Base-by-base conservation (phyloP, 345 rosid genomes). In the Eutrema heterophyllum region DNA sequence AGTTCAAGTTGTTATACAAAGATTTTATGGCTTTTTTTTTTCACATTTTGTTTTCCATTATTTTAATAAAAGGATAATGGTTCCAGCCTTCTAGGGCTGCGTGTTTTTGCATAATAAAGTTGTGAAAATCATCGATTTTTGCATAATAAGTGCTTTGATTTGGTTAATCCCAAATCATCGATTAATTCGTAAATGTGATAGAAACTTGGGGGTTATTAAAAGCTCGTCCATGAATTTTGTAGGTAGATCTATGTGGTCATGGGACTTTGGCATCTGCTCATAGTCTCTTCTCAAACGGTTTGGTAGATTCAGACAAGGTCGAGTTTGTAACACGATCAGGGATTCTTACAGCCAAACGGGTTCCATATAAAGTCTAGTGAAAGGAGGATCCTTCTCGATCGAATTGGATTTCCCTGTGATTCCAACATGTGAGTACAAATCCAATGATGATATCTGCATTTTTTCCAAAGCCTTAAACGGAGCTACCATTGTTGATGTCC, bases 211-310 rank as follows among this genome's bases (percentile, higher is more conserved):
- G 7, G 21, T 11, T 52, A 27, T 12, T 27, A 26, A 52, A 41
- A 14, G 9, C 14, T 44, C 5, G 27, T 64, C 7, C 18, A 10
- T 18, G 2, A 30, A 50, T 39, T 16, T 5, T 52, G 45, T 26
- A 93, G 93, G 82, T 86, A 21, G 33, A 78, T 1, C 84, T 90
- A 13, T 86, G 97, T 46, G 97, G 93, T 41, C 98, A 90, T 72
- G 98, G 84, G 58, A 93, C 97, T 2, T 73, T 93, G 54, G 97
- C 95, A 44, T 87, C 97, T 64, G 84, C 98, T 3, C 90, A 93
- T 48, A 16, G 57, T 4, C 80, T 89, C 39, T 90, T 93, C 57
- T 52, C 89, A 14, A 83, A 71, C 35, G 81, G 84, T 30, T 75
- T 80, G 75, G 86, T 87, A 12, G 45, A 70, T 60, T 88, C 89